Conservation (phyloP, 2,329 filamentous ascomycete species). For the Fusarium anguioides region DNA sequence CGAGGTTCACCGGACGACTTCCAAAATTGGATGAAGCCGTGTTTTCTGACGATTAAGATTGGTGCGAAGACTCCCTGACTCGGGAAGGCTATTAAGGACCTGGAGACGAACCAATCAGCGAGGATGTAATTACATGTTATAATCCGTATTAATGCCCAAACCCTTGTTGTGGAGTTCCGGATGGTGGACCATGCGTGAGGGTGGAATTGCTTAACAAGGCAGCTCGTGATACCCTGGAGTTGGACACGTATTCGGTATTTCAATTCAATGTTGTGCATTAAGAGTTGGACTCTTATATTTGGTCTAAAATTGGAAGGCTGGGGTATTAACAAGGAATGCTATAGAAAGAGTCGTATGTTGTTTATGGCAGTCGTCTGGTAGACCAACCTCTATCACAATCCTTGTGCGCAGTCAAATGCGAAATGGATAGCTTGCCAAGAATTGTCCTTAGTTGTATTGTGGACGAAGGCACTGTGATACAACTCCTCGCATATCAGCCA, state of each 20-base stretch:
- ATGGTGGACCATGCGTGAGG: background rate
- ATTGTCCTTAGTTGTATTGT: background rate
- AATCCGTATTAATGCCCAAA: slow-evolving; percentile 12
- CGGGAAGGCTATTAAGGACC: background rate
- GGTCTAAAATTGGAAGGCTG: background rate
- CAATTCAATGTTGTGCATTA: background rate
- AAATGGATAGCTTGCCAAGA: background rate
- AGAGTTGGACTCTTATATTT: background rate
- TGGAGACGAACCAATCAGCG: slow-evolving; percentile 5
- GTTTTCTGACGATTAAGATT: background rate
- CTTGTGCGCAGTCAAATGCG: background rate
- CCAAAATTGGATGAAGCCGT: slow-evolving; percentile 11
- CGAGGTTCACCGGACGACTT: slow-evolving; percentile 30
- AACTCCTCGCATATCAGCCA: background rate
- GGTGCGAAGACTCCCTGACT: slow-evolving; percentile 15
- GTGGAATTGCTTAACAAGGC: background rate
- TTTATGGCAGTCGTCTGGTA: background rate
- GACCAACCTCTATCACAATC: background rate
- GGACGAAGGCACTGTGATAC: no score
- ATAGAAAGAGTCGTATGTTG: background rate
- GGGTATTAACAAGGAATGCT: background rate
- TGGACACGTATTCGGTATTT: background rate
- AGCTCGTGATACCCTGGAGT: background rate
- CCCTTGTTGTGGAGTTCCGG: slow-evolving; percentile 10
- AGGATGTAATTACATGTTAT: slow-evolving; percentile 19